These are phyloP conservation scores for Hypsizygus ulmarius DNA, from an alignment of 1,284 basidiomycete species.

Conservation along the genomic window DNA sequence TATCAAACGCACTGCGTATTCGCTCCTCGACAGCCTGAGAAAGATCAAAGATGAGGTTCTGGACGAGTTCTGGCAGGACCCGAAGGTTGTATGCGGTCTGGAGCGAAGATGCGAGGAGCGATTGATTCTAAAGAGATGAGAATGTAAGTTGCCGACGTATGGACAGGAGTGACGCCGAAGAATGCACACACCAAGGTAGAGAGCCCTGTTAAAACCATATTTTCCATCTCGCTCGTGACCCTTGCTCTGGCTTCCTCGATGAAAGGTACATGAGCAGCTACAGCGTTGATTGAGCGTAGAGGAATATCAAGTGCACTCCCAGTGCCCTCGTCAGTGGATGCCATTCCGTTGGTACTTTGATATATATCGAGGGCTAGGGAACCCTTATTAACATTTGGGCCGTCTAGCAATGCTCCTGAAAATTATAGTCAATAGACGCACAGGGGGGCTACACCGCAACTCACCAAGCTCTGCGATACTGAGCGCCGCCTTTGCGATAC, in stretches of 20 bases:
- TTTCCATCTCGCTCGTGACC: conserved; percentile 84
- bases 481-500: conserved; percentile 86
- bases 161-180: not conserved
- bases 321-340: conserved; percentile 10
- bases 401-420: conserved; percentile 41
- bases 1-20: conserved; percentile 82
- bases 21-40: conserved; percentile 82
- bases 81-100: conserved; percentile 94
- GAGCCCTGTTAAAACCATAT: conserved; percentile 79
- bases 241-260: conserved; percentile 68
- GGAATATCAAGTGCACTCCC: conserved; percentile 37
- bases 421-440: not conserved
- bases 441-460: conserved; percentile 22
- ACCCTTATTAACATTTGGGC: conserved; percentile 13
- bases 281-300: conserved; percentile 67
- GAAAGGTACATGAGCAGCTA: conserved; percentile 66
- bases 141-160: conserved; percentile 14
- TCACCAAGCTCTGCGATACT: conserved; percentile 85
- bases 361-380: not conserved
- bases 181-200: conserved; percentile 58
- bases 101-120: conserved; percentile 84
- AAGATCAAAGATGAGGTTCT: conserved; percentile 76
- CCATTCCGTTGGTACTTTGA: not conserved
- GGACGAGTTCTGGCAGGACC: conserved; percentile 80
- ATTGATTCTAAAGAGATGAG: conserved; percentile 64